Evolutionary conservation across 2,329 filamentous ascomycete genomes (phyloP).

Genomic region (Teratosphaeria pseudoeucalypti): DNA sequence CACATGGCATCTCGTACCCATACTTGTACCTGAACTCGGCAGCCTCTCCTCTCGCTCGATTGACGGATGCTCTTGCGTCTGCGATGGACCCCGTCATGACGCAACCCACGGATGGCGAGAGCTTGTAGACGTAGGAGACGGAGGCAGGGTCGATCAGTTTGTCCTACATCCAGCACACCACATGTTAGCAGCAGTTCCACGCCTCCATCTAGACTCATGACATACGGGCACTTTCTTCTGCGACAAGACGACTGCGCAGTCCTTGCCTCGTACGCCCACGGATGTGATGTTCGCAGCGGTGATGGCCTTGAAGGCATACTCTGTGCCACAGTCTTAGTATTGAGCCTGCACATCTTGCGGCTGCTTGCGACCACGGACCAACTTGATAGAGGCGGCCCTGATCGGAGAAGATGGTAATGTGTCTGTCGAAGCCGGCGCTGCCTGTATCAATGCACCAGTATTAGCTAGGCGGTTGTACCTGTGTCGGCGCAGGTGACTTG

Average conservation of each 20-base stretch:
- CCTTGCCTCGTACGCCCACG: slow-evolving; percentile 87
- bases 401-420: slow-evolving; percentile 99
- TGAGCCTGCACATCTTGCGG: not conserved
- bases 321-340: slow-evolving; percentile 38
- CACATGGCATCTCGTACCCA: slow-evolving; percentile 98
- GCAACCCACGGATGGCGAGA: slow-evolving; percentile 91
- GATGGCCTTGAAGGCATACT: slow-evolving; percentile 99
- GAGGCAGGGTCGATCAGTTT: slow-evolving; percentile 97
- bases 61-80: slow-evolving; percentile 86
- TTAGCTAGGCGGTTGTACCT: not conserved
- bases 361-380: slow-evolving; percentile 51
- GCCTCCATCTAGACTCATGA: slow-evolving; percentile 9
- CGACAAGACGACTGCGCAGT: slow-evolving; percentile 91
- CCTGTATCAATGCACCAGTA: slow-evolving; percentile 37
- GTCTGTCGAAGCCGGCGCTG: slow-evolving; percentile 88
- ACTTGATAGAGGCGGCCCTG: slow-evolving; percentile 99
- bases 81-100: slow-evolving; percentile 99
- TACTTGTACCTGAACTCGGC: slow-evolving; percentile 98
- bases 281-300: slow-evolving; percentile 99
- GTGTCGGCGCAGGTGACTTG: not conserved
- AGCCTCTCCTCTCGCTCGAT: slow-evolving; percentile 86
- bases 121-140: slow-evolving; percentile 93
- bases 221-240: slow-evolving; percentile 99
- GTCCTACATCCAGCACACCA: slow-evolving; percentile 49
- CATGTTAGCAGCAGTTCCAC: slow-evolving; percentile 6